These are phyloP conservation scores for Anacardium occidentale DNA, from an alignment of 345 rosid genomes.

Conservation along the genomic window DNA sequence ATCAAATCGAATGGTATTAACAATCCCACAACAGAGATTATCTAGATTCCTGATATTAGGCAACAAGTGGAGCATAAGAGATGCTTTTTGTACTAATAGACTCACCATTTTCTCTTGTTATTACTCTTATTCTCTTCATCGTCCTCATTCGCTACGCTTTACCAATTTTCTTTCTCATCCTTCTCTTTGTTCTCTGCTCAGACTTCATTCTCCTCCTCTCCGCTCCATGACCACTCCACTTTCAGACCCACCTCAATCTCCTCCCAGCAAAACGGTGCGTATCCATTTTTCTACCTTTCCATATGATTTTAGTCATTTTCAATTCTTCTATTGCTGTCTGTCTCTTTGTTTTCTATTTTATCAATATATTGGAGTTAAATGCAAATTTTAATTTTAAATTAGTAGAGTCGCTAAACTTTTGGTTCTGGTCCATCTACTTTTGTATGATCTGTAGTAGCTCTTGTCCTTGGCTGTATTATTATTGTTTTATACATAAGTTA, in stretches of 20 bases:
- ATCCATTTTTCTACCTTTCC: neutral
- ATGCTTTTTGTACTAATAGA: constrained; percentile 34
- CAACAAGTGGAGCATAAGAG: constrained; percentile 10
- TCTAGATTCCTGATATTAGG: constrained; percentile 34
- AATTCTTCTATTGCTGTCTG: neutral
- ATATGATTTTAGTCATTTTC: neutral
- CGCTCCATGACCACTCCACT: constrained; percentile 43
- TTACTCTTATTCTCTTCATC: constrained; percentile 37
- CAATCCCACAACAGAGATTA: constrained; percentile 19
- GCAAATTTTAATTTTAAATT: neutral
- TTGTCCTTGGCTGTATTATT: neutral
- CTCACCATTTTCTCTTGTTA: constrained; percentile 43
- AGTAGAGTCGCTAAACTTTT: too few relatives aligned
- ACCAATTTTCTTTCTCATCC: constrained; percentile 35
- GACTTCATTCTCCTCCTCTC: constrained; percentile 39
- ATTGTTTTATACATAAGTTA: neutral
- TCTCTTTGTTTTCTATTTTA: neutral
- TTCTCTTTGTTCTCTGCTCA: constrained; percentile 42
- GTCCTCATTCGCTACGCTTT: constrained; percentile 39
- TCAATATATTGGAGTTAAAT: neutral
- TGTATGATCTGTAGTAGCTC: too few relatives aligned
- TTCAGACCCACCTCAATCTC: constrained; percentile 31
- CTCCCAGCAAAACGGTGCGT: constrained; percentile 53
- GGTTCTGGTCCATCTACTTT: too few relatives aligned
- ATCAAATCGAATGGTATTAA: constrained; percentile 15